Base-by-base conservation (phyloP, 257 asterid genomes). In the Fraxinus quadrangulata region DNA sequence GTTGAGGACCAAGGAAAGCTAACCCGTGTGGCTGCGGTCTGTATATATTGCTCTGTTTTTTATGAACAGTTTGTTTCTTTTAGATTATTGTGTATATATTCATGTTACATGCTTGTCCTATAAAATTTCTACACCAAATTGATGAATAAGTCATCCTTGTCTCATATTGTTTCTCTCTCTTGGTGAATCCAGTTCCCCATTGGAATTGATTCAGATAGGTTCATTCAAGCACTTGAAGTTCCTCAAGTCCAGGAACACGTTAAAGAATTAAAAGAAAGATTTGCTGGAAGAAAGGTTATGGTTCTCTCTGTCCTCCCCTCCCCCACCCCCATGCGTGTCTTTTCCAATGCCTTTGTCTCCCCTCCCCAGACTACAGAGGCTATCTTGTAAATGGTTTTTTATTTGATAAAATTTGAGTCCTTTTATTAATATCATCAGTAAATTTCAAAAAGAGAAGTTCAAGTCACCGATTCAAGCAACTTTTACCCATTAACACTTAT, bases 1-100 rank as follows among this genome's bases (percentile, higher is more conserved):
- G 98, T 94, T 77, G 98, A 94, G 88, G 97, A 92, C 85, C 98
- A 94, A 84, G 98, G 96, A 76, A 91, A 94, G 88, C 86, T 92
- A 71, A 94, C 98, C 81, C 98, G 97, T 83, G 98, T 94, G 68
- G 98, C 98, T 82, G 98, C 98, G 84, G 98, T 94, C 88, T 77
- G 85, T 83, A 77, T 56, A 79, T 59, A 31, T 49, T 81, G 47
- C 49, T 36, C 26, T 61, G 24, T 42, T 76, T 78, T 33, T 78
- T 67, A 78, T 76, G 49, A 75, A 83, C 16, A 28, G 72, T 65
- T 63, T 71, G 49, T 76, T 54, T 71, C 10, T 67, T 69, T 24
- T 80, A 10, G 3, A 24, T 63, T 6, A 63, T 26, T 63, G 30
- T 63, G 34, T 2, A 11, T 10, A 63, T 0, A 24, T 42, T 31